These are phyloP conservation scores for Aeschynomene evenia DNA, from an alignment of 306 rosid species.

Conservation along the genomic window DNA sequence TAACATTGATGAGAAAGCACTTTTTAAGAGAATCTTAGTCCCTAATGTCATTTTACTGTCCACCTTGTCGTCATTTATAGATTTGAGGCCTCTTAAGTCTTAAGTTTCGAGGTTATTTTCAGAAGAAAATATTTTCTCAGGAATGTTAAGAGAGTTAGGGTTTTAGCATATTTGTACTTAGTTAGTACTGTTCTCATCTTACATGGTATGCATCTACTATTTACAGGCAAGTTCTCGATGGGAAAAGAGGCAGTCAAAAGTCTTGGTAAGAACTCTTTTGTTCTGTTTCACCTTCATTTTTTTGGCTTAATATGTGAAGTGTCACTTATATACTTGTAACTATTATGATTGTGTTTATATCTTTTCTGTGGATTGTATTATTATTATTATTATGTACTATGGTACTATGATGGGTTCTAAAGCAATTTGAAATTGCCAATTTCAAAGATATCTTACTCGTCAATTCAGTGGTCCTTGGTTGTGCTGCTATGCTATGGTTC, in stretches of 20 bases:
- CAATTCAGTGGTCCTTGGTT: not conserved
- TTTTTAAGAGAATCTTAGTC: not conserved
- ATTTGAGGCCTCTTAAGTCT: not conserved
- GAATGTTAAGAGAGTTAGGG: not conserved
- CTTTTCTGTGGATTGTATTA: not conserved
- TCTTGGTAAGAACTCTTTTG: constrained; percentile 53
- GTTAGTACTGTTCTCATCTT: not conserved
- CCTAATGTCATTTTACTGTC: not conserved
- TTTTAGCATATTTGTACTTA: not conserved
- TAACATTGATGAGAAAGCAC: not conserved
- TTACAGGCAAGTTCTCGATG: constrained; percentile 82
- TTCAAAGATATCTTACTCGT: not conserved
- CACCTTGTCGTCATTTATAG: not conserved
- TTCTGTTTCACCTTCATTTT: not conserved
- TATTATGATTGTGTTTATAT: constrained; percentile 2
- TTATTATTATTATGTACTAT: not conserved
- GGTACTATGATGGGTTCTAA: constrained; percentile 21
- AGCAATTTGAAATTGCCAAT: constrained; percentile 1
- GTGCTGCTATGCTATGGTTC: not conserved
- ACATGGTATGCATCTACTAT: constrained; percentile 3
- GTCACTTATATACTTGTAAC: not conserved
- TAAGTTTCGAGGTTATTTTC: not conserved
- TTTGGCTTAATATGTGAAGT: not conserved
- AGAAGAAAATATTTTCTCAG: constrained; percentile 4
- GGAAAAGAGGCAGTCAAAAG: constrained; percentile 90